Base-by-base conservation (phyloP, 1,284 basidiomycete species). In the Pisolithus thermaeus region DNA sequence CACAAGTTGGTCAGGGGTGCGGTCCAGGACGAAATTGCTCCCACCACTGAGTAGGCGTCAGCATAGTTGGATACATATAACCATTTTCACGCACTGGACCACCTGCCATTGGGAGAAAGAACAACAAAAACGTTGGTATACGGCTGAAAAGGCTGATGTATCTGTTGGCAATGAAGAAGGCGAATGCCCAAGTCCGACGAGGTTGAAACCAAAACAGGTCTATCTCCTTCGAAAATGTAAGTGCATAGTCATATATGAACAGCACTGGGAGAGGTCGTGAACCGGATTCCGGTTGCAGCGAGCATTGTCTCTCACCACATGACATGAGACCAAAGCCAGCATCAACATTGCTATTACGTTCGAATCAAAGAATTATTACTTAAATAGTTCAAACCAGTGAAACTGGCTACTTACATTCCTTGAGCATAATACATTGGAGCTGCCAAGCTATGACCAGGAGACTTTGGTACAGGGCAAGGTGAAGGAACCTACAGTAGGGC, bases 161-260 rank as follows among this genome's bases (percentile, higher is more conserved):
- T 12, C 73, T 70, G 48, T 68, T 68, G 18, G 67, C 25, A 46
- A 69, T 70, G 57, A 73, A 75, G 7, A 71, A 54, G 16, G 58
- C 27, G 7, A 65, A 62, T 3, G 57, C 61, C 63, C 67, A 69
- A n/a, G 63, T 61, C 36, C 63, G 48, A 3, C 55, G 47, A 39
- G 56, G 47, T 1, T 56, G 49, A 7, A 47, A 51, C 72, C 73
- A 74, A 55, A 70, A 73, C 7, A 62, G 60, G 9, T 67, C 63
- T 28, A 71, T 45, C 56, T 75, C 73, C 14, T 52, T 50, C 3
- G 60, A 45, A 8, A 73, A 44, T 1, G 71, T 74, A 27, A 73
- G 56, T 16, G 59, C n/a, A 49, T 70, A 73, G 55, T 74, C 73
- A n/a, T n/a, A n/a, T n/a, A n/a, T n/a, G n/a, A n/a, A n/a, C n/a